Evolutionary conservation across 495 filamentous ascomycete species (phyloP), one percentile per base, ranked within the genome.

Genomic region (Antarctomyces pellizariae): DNA sequence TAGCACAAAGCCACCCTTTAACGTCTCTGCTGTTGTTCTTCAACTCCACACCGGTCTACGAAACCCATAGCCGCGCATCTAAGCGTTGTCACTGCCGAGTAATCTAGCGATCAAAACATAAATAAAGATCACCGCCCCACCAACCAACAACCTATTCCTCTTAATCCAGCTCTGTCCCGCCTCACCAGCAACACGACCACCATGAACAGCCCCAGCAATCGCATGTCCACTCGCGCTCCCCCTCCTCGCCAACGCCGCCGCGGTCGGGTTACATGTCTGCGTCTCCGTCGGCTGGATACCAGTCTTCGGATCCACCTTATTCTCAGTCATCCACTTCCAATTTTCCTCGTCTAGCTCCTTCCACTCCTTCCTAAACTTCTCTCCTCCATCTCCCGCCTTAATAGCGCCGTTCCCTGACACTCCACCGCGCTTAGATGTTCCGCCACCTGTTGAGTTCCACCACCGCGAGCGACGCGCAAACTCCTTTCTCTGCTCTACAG

Each of bases 381-480:
- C 64, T 0, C 86, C 86, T 2, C 86, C 82, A 45, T 97, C 86
- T 9, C 86, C 86, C 7, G 75, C 75, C 39, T 61, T 57, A 11
- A 67, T 45, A 27, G 60, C 57, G 11, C 53, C 52, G 33, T 61
- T 66, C 21, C 50, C 47, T 3, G 44, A 45, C 3, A 44, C 34
- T 11, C 41, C 41, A 1, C 42, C 35, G 30, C 52, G 50, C 16
- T 57, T 43, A 23, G 70, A 69, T 3, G 71, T 77, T n/a, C 86
- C 86, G 18, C 86, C 89, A 12, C 84, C 89, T 1, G 86, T 95
- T 15, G 67, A 72, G 47, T 97, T 97, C 86, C 86, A 95, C 86
- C 86, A 97, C 23, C 77, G 53, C 2, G 75, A 77, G 26, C 78
- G 62, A 6, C 62, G 63, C 1, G 86, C 82, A 13, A 75, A 66